Evolutionary conservation across 805 yeast genomes (phyloP), one percentile per base, ranked within the genome.

Genomic region (Yamadazyma kitorensis): DNA sequence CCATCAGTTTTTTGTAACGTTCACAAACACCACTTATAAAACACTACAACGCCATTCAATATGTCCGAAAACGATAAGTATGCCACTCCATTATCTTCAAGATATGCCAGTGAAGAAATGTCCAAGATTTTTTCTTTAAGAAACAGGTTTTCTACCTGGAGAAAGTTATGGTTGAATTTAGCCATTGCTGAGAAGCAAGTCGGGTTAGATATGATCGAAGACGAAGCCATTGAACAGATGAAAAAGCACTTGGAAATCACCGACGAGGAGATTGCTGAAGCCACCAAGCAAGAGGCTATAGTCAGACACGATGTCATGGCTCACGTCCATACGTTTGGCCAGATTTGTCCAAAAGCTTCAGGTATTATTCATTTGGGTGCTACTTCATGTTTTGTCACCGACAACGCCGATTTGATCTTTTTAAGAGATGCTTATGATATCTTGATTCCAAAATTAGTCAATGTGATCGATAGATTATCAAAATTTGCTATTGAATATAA

Each of bases 221-320:
- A 88, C 48, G 93, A 86, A 59, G 98, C 98, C 32, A 77, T 93
- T 47, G 83, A 75, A 55, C 86, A 93, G 71, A 83, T 93, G 87
- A 66, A 75, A 44, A 58, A 70, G 15, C 83, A 93, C 61, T 69
- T 91, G 52, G 74, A 63, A 32, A 88, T 93, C 66, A 81, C 96
- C 6, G 97, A 91, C 59, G 94, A 86, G 49, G 98, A 94, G 55
- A 87, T 93, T 45, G 87, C 73, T 38, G 84, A 72, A 38, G 98
- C 98, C 27, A 70, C 89, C 39, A 78, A 76, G 48, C 97, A 93
- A 68, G 98, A 93, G 66, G 96, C 98, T 34, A 88, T 84, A 60
- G 98, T 93, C 39, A 85, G 98, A 71, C 98, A 93, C 64, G 98
- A 93, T 59, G 98, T 93, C 51, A 93, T 93, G 98, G 96, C 98